Percentiles rank a stretch among this genome's conserved stretches.
Evolutionary conservation across 2,329 filamentous ascomycete genomes (phyloP).

Genomic region (Amphichorda felina): DNA sequence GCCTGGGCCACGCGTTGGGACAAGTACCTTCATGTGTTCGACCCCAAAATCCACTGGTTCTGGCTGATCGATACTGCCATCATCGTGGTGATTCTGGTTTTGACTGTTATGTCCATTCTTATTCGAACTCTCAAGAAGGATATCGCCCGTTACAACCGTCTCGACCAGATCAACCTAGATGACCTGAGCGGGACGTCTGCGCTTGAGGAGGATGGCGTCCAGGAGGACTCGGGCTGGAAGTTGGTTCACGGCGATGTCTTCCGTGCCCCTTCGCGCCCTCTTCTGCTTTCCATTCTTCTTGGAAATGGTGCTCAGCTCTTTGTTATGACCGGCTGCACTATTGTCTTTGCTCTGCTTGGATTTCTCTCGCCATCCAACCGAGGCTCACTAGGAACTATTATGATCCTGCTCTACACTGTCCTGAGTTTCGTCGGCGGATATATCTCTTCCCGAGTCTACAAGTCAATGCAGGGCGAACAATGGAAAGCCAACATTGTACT

Average conservation of each 20-base stretch:
- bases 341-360: conserved; percentile 83
- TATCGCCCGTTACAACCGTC: conserved; percentile 89
- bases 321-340: conserved; percentile 93
- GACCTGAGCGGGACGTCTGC: conserved; percentile 71
- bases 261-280: conserved; percentile 69
- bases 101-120: conserved; percentile 88
- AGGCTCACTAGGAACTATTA: conserved; percentile 84
- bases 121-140: conserved; percentile 84
- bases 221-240: conserved; percentile 98
- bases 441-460: conserved; percentile 81
- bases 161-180: conserved; percentile 83
- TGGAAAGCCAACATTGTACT: conserved; percentile 92
- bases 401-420: conserved; percentile 85
- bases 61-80: conserved; percentile 93
- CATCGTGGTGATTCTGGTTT: conserved; percentile 82
- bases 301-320: conserved; percentile 95
- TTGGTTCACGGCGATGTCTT: conserved; percentile 96
- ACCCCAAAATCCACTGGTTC: conserved; percentile 99
- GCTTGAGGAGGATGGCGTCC: conserved; percentile 85
- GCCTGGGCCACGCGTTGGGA: conserved; percentile 98
- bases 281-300: conserved; percentile 76
- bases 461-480: conserved; percentile 78
- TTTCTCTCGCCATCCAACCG: conserved; percentile 95
- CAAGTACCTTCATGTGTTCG: conserved; percentile 94
- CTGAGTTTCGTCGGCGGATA: conserved; percentile 92